These are phyloP conservation scores for Pseudogymnoascus sp. DNA, from an alignment of 2,329 filamentous ascomycete genomes.

Conservation along the genomic window DNA sequence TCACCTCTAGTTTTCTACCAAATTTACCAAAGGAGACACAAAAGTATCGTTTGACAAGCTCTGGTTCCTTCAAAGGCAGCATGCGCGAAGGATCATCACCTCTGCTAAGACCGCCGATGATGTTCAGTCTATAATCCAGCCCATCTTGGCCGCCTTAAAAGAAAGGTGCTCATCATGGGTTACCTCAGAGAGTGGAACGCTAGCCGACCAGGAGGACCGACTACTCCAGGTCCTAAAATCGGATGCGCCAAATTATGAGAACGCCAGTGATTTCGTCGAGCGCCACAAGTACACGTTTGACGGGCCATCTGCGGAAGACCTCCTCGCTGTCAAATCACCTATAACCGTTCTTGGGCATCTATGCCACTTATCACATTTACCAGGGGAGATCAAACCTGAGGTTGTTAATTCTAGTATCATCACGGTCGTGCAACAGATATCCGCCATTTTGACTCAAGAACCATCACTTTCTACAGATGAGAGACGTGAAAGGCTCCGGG, in stretches of 20 bases:
- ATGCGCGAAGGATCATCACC: conserved; percentile 29
- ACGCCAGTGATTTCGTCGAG: conserved; percentile 44
- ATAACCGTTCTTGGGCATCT: conserved; percentile 10
- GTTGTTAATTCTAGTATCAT: neutral
- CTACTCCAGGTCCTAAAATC: conserved; percentile 14
- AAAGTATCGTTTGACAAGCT: conserved; percentile 76
- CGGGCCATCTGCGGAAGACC: conserved; percentile 20
- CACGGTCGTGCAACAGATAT: conserved; percentile 14
- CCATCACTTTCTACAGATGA: conserved; percentile 18
- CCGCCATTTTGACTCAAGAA: neutral
- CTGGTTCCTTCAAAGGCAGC: conserved; percentile 66
- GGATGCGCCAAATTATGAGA: conserved; percentile 50
- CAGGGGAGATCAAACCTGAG: neutral
- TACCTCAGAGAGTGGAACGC: neutral
- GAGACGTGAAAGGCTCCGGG: conserved; percentile 9
- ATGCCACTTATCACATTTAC: conserved; percentile 9
- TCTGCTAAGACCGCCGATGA: neutral
- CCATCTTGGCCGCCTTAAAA: neutral
- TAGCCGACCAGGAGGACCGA: neutral
- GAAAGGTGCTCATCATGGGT: neutral
- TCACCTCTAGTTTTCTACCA: conserved; percentile 37
- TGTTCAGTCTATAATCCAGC: neutral
- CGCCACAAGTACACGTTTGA: conserved; percentile 52
- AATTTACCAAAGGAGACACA: conserved; percentile 86
- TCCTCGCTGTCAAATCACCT: conserved; percentile 14